phyloP scores from a whole-genome alignment of 371 early-diverging fungal genomes.

The Choanephora cucurbitarum region DNA sequence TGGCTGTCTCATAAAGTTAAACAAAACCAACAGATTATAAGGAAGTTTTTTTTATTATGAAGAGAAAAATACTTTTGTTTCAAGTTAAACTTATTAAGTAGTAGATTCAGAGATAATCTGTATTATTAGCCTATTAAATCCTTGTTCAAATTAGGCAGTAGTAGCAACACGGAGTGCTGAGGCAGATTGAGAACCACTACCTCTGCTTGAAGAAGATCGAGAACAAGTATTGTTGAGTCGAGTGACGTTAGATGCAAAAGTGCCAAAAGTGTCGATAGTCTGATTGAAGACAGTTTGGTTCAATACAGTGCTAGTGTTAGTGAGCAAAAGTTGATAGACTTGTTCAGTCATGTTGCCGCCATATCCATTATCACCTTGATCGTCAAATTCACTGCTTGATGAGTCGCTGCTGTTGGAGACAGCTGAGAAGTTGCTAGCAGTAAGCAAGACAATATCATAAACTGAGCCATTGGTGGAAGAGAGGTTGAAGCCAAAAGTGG shows the following conservation, averaged over 20 bases:
- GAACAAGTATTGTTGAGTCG: background rate
- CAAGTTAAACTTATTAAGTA: background rate
- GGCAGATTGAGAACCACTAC: background rate
- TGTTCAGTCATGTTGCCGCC: background rate
- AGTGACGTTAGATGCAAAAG: background rate
- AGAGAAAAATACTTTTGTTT: no score
- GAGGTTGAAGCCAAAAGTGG: conserved; percentile 5
- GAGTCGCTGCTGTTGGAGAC: background rate
- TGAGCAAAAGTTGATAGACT: background rate
- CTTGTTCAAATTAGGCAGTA: background rate
- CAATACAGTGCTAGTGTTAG: background rate
- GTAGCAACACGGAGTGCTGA: background rate
- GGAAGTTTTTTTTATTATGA: background rate
- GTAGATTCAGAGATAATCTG: no score
- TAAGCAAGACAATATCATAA: conserved; percentile 5
- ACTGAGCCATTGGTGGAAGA: background rate
- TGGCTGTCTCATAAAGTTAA: background rate
- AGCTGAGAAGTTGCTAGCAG: conserved; percentile 2
- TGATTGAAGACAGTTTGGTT: background rate
- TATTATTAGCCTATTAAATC: no score
- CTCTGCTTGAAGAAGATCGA: background rate
- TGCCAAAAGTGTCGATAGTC: background rate
- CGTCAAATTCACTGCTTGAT: no score
- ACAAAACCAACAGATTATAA: background rate
- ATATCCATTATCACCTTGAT: background rate